A percentile compares a stretch with the other conserved stretches of the same genome.
These are phyloP conservation scores for Scutellaria baicalensis DNA, from an alignment of 257 asterid species.

Conservation along the genomic window DNA sequence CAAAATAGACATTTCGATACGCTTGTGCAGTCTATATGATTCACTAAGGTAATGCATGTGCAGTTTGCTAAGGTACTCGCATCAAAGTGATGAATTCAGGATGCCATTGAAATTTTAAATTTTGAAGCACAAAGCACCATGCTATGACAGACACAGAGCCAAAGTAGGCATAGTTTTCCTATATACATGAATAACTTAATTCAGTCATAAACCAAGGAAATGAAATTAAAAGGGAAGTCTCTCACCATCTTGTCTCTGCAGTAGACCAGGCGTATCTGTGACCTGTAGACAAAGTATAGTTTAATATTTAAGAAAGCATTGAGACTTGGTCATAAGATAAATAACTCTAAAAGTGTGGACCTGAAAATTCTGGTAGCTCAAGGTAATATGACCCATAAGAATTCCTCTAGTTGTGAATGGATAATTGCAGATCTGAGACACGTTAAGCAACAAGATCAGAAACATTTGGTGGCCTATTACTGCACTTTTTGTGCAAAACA, in stretches of 20 bases:
- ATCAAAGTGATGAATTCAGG: background rate
- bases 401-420: constrained; percentile 98
- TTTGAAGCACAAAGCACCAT: background rate
- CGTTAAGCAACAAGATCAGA: constrained; percentile 6
- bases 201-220: background rate
- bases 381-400: constrained; percentile 86
- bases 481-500: background rate
- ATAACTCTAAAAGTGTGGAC: constrained; percentile 16
- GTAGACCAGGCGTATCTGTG: constrained; percentile 93
- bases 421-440: constrained; percentile 79
- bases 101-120: background rate
- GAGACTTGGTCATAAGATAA: constrained; percentile 4
- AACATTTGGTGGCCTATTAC: background rate
- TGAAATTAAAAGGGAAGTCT: constrained; percentile 9
- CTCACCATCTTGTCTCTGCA: constrained; percentile 80
- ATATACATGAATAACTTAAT: constrained; percentile 2
- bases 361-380: constrained; percentile 77
- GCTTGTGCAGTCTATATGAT: background rate
- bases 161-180: background rate
- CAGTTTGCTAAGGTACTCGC: background rate
- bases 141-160: background rate
- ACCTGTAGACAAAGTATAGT: constrained; percentile 43
- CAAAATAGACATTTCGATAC: background rate
- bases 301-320: constrained; percentile 10
- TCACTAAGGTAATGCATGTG: background rate